Evolutionary conservation across 805 yeast species (phyloP).

Genomic region (Saccharomycopsis schoenii): DNA sequence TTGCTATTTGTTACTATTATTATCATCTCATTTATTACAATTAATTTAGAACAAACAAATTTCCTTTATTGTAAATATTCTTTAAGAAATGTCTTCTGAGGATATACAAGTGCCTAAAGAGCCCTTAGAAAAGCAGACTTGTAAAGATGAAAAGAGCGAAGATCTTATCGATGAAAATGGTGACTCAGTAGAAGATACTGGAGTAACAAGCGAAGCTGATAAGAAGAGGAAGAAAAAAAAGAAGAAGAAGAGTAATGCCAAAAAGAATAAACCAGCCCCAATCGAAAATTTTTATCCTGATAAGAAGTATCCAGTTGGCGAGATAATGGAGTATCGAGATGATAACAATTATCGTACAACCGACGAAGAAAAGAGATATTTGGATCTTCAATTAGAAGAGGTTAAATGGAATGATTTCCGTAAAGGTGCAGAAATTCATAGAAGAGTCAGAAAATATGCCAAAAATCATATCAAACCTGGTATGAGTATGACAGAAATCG

Average conservation of each 20-base stretch:
- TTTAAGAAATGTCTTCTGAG: background rate
- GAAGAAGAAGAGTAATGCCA: slow-evolving; percentile 51
- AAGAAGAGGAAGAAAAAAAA: slow-evolving; percentile 36
- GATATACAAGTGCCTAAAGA: background rate
- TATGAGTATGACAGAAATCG: slow-evolving; percentile 82
- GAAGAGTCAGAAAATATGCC: slow-evolving; percentile 79
- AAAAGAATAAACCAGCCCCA: slow-evolving; percentile 44
- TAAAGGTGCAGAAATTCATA: slow-evolving; percentile 92
- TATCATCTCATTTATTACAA: too few species aligned
- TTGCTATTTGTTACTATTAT: too few species aligned
- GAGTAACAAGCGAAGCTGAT: slow-evolving; percentile 6
- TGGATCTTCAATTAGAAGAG: slow-evolving; percentile 51
- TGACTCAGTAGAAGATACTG: slow-evolving; percentile 4
- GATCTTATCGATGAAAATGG: background rate
- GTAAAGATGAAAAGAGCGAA: background rate
- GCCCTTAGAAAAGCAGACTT: background rate
- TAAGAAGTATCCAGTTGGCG: slow-evolving; percentile 75
- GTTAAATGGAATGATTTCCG: slow-evolving; percentile 79
- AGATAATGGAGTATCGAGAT: slow-evolving; percentile 67
- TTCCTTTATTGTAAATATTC: background rate
- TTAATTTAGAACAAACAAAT: too few species aligned
- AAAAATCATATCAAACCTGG: slow-evolving; percentile 76
- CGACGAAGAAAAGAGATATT: slow-evolving; percentile 74
- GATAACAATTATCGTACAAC: slow-evolving; percentile 71
- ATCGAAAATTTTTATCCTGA: slow-evolving; percentile 62